Conservation (phyloP, 2,329 filamentous ascomycete species). For the Colletotrichum destructivum region DNA sequence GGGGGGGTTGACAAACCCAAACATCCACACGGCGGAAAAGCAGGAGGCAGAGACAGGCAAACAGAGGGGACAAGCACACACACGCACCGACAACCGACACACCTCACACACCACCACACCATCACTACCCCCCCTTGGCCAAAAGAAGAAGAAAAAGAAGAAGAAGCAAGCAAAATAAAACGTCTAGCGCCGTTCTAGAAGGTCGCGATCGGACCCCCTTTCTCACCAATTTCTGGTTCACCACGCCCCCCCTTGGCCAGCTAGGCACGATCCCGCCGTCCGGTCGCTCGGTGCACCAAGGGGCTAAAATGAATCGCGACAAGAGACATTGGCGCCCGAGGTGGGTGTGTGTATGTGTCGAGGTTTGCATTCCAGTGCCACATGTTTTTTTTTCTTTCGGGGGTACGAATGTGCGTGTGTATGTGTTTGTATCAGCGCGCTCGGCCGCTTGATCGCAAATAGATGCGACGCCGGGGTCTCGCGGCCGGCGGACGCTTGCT, state of each 20-base stretch:
- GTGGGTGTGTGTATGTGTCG: background rate
- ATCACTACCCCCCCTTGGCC: background rate
- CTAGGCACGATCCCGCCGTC: background rate
- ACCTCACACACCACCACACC: too few species aligned
- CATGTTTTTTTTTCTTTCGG: too few species aligned
- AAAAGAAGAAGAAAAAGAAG: background rate
- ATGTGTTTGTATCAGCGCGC: background rate
- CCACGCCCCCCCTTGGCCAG: background rate
- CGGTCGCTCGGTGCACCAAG: slow-evolving; percentile 18
- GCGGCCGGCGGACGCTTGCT: background rate
- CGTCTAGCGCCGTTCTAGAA: slow-evolving; percentile 39
- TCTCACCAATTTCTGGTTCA: background rate
- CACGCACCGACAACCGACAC: background rate
- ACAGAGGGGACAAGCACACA: background rate
- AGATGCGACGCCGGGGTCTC: slow-evolving; percentile 15
- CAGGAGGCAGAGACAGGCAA: background rate
- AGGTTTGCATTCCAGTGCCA: background rate
- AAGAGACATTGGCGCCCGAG: too few species aligned
- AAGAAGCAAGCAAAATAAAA: background rate
- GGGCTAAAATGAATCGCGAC: slow-evolving; percentile 7
- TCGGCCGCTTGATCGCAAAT: slow-evolving; percentile 16
- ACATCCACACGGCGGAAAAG: background rate
- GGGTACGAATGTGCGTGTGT: too few species aligned
- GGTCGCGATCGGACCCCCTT: slow-evolving; percentile 6
- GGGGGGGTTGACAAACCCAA: slow-evolving; percentile 6